Evolutionary conservation across 441 rosid species (phyloP), one percentile per base, ranked within the genome.

Genomic region (Euphorbia schlechtendalii): DNA sequence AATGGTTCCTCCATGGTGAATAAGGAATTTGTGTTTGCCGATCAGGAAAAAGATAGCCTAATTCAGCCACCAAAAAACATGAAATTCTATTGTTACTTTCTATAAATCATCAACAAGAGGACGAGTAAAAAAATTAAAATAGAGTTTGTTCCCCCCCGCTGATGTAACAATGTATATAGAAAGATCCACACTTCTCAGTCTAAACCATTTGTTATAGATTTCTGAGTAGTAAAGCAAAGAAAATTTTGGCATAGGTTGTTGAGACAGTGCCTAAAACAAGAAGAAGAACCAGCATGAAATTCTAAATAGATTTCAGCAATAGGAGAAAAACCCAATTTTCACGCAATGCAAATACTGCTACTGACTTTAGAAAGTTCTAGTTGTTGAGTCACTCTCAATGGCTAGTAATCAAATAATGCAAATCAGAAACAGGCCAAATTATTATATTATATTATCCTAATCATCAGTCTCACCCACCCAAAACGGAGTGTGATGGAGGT

Each of bases 1-100:
- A 71, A 70, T 4, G 78, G 72, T 40, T 78, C 89, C 80, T 90
- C 97, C 97, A 93, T 90, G 68, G 59, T 59, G 8, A 60, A 55
- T 61, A n/a, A 60, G 56, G 67, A 76, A 71, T 77, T 75, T 69
- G 63, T 38, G 69, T 73, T 25, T 55, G 51, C 28, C 73, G 72
- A 67, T 45, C 63, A 70, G 59, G 56, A 62, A 48, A 51, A 70
- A 63, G 65, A 71, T 51, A 10, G 46, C 69, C 59, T 55, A 56
- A 64, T 59, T 66, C 59, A 63, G 41, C 70, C 64, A 53, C 61
- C 49, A 71, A 55, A 71, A 70, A 67, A 61, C 36, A n/a, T 54
- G 32, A 73, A 69, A 73, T 72, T 38, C 22, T 62, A 67, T 38
- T 22, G 27, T 14, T n/a, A 56, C 38, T 56, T 71, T 52, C 20